Base-by-base conservation (phyloP, 192 early-diverging fungal genomes). In the Coemansia sp. region DNA sequence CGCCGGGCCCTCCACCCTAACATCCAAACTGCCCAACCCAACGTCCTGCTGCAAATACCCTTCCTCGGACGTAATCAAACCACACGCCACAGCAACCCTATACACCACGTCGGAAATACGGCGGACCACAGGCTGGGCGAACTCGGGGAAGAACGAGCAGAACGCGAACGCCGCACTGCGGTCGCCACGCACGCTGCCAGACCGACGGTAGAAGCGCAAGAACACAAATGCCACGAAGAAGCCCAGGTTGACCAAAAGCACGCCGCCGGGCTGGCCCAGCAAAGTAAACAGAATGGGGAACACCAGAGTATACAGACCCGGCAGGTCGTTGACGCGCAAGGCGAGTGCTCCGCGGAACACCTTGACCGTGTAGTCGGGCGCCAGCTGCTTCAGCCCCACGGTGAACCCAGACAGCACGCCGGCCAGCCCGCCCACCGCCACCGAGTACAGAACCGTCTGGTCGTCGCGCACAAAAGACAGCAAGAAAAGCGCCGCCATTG, bases 121-220 rank as follows among this genome's bases (percentile, higher is more conserved):
- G n/a, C 57, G 39, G 24, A 78, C 42, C 8, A 67, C 34, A 25
- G 74, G 74, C 49, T 67, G 68, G 27, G 27, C 27, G 54, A 78
- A 39, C 50, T 93, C 91, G 3, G 95, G 95, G 69, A 93, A 98
- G 57, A 98, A 95, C 17, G 90, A 91, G 1, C 79, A 83, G 55
- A 98, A 89, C 0, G 88, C 87, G 84, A 98, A 98, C 1, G 92
- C 86, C 41, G 95, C 93, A 66, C 89, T 90, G 21, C 90, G 84
- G 62, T 96, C 95, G 44, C 95, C 95, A 38, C 73, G 73, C 15
- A 91, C 80, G 13, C 88, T 84, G 59, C 91, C 90, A 48, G 93
- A 83, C 23, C 78, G 57, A 53, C 88, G 90, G 75, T 87, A 93
- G 80, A 94, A 95, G 15, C 93, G 83, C 44, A 89, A 81, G 63